Percentiles rank a stretch among this genome's conserved stretches.
Conservation (phyloP, 768 basidiomycete species). For the Suillus subaureus region DNA sequence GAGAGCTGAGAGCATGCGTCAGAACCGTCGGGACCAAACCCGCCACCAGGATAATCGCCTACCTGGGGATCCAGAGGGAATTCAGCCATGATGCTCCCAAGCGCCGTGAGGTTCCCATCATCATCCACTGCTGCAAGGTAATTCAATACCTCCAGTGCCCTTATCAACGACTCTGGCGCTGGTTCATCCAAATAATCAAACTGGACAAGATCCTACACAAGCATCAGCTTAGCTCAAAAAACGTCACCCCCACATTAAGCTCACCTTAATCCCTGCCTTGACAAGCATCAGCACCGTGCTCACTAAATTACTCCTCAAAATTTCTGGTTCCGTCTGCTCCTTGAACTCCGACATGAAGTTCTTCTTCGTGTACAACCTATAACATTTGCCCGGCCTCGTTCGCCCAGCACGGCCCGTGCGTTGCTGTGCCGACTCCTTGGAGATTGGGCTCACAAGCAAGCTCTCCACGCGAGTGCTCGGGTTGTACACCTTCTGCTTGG, state of each 20-base stretch:
- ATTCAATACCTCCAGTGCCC: slow-evolving; percentile 92
- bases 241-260: slow-evolving; percentile 9
- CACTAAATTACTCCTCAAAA: slow-evolving; percentile 88
- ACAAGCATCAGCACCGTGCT: slow-evolving; percentile 93
- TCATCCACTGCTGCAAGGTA: slow-evolving; percentile 74
- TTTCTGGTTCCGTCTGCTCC: slow-evolving; percentile 98
- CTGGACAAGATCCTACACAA: slow-evolving; percentile 66
- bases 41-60: no score
- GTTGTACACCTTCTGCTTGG: slow-evolving; percentile 98
- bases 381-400: slow-evolving; percentile 96
- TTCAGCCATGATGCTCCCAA: no score
- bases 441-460: slow-evolving; percentile 91
- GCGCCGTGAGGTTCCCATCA: no score
- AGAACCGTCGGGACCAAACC: no score
- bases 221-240: background rate
- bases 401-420: slow-evolving; percentile 95
- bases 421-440: slow-evolving; percentile 96
- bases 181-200: slow-evolving; percentile 94
- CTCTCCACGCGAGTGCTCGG: slow-evolving; percentile 96
- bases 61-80: slow-evolving; percentile 27
- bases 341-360: slow-evolving; percentile 96
- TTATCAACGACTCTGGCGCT: slow-evolving; percentile 95
- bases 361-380: slow-evolving; percentile 94
- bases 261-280: slow-evolving; percentile 88
- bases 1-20: no score